Conservation (phyloP, 1,139 yeast species). For the Diutina ranongensis region DNA sequence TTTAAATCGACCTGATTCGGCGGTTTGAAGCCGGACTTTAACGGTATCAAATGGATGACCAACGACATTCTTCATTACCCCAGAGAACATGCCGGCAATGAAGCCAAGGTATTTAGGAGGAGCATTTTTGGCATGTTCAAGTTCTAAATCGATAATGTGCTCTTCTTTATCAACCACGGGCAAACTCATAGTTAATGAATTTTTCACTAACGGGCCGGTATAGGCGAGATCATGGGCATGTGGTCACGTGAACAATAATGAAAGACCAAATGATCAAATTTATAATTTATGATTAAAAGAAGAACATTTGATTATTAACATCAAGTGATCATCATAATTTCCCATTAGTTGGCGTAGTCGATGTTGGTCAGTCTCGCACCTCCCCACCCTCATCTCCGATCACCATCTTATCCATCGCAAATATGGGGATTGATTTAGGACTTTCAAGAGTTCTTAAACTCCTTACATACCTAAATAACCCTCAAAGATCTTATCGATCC, state of each 20-base stretch:
- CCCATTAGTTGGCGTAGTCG: no score
- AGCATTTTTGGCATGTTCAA: constrained; percentile 9
- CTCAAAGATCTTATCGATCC: constrained; percentile 50
- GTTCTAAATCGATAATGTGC: not conserved
- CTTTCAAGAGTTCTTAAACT: constrained; percentile 47
- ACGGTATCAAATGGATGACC: constrained; percentile 94
- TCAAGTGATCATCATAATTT: no score
- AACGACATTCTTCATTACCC: constrained; percentile 75
- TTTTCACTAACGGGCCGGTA: constrained; percentile 4
- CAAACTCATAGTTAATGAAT: not conserved
- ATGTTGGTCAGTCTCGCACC: no score
- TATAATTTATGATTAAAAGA: no score
- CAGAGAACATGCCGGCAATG: constrained; percentile 80
- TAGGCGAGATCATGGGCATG: not conserved
- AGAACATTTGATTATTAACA: no score
- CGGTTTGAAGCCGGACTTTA: constrained; percentile 80
- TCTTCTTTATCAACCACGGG: constrained; percentile 5
- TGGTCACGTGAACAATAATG: no score
- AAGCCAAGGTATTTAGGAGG: constrained; percentile 63
- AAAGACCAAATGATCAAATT: no score
- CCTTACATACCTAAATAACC: constrained; percentile 53
- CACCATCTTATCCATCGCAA: no score
- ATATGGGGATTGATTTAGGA: constrained; percentile 45
- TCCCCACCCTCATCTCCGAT: not conserved
- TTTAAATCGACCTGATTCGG: constrained; percentile 48